Evolutionary conservation across 202 grass and related monocot genomes (phyloP).

Genomic region (Digitaria exilis): DNA sequence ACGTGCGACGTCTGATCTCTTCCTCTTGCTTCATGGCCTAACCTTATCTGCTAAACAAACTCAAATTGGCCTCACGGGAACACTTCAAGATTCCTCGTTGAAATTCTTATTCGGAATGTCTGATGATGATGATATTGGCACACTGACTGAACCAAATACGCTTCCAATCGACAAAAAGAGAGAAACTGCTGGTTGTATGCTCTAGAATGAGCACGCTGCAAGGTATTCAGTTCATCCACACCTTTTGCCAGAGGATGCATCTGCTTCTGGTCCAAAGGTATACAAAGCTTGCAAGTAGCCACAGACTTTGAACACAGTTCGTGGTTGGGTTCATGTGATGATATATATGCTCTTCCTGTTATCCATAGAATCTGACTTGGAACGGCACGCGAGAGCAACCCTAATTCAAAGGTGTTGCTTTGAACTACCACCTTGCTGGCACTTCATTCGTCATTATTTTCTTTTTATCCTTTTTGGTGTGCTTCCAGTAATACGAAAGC

Average conservation of each 20-base stretch:
- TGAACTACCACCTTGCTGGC: slow-evolving; percentile 14
- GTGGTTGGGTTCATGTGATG: not conserved
- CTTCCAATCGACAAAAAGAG: not conserved
- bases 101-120: not conserved
- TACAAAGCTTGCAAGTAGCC: slow-evolving; percentile 18
- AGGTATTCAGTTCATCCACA: slow-evolving; percentile 22
- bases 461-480: not conserved
- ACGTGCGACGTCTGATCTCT: slow-evolving; percentile 16
- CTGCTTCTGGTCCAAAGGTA: slow-evolving; percentile 34
- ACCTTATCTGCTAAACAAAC: slow-evolving; percentile 23
- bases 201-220: not conserved
- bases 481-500: not conserved
- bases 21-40: slow-evolving; percentile 44
- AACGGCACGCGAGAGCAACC: not conserved
- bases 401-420: slow-evolving; percentile 32
- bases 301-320: slow-evolving; percentile 18
- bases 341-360: not conserved
- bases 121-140: not conserved
- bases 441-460: not conserved
- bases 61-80: not conserved
- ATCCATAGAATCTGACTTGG: slow-evolving; percentile 45
- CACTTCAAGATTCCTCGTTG: not conserved
- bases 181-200: not conserved
- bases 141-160: not conserved
- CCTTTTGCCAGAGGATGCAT: not conserved